Percentiles rank a stretch among this genome's conserved stretches.
Conservation (phyloP, 139 green algal genomes). For the Ettlia oleoabundans region DNA sequence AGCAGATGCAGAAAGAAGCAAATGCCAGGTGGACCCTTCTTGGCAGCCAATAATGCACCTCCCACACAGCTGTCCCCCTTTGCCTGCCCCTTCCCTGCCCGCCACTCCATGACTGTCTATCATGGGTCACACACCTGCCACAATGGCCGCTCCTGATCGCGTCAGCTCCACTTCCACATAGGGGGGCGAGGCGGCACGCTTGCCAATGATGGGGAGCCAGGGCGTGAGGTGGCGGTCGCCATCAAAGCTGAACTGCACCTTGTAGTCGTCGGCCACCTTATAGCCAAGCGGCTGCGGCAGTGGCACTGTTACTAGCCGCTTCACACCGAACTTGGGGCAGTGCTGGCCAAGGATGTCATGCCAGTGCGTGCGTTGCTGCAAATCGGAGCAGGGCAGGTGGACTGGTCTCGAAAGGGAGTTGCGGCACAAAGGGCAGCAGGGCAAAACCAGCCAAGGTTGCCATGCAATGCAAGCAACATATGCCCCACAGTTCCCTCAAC, state of each 20-base stretch:
- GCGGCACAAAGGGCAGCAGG: too few relatives aligned
- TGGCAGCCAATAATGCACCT: neutral
- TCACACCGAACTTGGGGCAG: constrained; percentile 56
- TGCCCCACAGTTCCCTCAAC: too few relatives aligned
- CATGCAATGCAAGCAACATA: neutral
- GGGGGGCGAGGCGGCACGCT: constrained; percentile 52
- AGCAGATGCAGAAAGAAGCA: too few relatives aligned
- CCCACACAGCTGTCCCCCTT: neutral
- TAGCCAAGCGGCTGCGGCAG: constrained; percentile 40
- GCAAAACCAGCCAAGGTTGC: neutral
- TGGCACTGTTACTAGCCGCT: constrained; percentile 44
- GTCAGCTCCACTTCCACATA: constrained; percentile 66
- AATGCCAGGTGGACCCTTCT: too few relatives aligned
- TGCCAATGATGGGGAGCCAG: constrained; percentile 72
- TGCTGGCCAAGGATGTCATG: constrained; percentile 53
- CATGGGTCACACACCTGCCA: too few relatives aligned
- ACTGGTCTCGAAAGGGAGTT: too few relatives aligned
- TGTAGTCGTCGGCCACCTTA: constrained; percentile 48
- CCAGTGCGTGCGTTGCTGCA: constrained; percentile 52
- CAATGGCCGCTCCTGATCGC: constrained; percentile 59
- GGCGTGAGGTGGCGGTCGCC: constrained; percentile 69
- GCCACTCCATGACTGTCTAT: neutral
- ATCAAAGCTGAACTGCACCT: constrained; percentile 45
- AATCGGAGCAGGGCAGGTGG: too few relatives aligned
- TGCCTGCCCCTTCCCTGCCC: neutral